Percentiles rank a stretch among this genome's conserved stretches.
phyloP scores from a whole-genome alignment of 306 rosid species.

The Bauhinia variegata region DNA sequence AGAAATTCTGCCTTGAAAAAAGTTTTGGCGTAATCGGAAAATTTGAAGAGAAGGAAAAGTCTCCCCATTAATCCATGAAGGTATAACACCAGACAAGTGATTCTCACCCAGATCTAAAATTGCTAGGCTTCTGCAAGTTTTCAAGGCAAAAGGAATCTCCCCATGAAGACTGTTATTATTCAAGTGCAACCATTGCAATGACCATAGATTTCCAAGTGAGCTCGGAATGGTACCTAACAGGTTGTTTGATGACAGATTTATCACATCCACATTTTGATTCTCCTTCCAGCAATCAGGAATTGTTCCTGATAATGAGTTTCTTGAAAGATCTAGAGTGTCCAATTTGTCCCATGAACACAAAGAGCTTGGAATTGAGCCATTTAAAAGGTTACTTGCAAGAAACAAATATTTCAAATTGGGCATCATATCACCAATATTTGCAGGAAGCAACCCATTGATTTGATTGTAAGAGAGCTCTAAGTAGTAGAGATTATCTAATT shows the following conservation, averaged over 20 bases:
- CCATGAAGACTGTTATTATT: constrained; percentile 31
- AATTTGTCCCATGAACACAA: too few relatives aligned
- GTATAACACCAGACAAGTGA: background rate
- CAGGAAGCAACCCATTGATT: too few relatives aligned
- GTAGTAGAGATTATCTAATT: too few relatives aligned
- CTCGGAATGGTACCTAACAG: constrained; percentile 25
- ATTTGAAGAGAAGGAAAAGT: background rate
- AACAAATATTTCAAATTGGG: background rate
- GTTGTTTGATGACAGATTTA: constrained; percentile 27
- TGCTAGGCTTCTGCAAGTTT: background rate
- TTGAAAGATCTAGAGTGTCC: too few relatives aligned
- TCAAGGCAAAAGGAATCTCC: background rate
- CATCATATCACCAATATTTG: constrained; percentile 28
- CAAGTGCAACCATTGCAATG: constrained; percentile 22
- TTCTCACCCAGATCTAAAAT: constrained; percentile 4
- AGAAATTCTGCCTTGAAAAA: background rate
- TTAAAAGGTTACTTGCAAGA: too few relatives aligned
- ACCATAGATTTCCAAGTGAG: constrained; percentile 27
- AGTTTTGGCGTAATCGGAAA: background rate
- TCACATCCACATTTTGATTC: background rate
- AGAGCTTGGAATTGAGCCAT: too few relatives aligned
- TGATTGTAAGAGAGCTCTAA: too few relatives aligned
- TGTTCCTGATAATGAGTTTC: too few relatives aligned
- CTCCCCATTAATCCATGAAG: background rate
- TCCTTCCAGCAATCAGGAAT: too few relatives aligned